These are phyloP conservation scores for Candida chauliodis DNA, from an alignment of 805 yeast genomes.

Conservation along the genomic window DNA sequence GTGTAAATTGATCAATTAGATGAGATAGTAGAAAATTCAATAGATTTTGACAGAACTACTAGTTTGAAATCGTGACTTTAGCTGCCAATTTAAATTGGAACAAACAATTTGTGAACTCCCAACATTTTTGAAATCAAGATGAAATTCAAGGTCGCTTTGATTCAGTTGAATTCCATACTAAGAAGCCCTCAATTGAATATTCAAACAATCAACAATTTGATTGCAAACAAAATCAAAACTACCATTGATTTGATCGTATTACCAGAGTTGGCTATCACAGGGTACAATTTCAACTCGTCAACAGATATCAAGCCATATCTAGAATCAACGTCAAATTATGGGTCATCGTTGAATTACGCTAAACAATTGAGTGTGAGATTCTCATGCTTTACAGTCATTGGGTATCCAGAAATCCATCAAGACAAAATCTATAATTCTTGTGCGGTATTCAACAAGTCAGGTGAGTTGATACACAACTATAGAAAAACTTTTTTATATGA, in stretches of 20 bases:
- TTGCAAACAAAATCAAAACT: slow-evolving; percentile 23
- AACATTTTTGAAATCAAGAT: too few species aligned
- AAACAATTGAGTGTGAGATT: slow-evolving; percentile 44
- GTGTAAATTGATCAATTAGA: too few species aligned
- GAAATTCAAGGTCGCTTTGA: slow-evolving; percentile 55
- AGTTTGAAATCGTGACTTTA: too few species aligned
- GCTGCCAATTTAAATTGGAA: too few species aligned
- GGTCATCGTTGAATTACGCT: slow-evolving; percentile 58
- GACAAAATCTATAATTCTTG: slow-evolving; percentile 65
- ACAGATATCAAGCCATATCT: slow-evolving; percentile 54
- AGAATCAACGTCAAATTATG: slow-evolving; percentile 36
- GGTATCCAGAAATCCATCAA: slow-evolving; percentile 66
- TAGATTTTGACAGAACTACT: too few species aligned
- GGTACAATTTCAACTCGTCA: slow-evolving; percentile 61
- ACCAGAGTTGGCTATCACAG: slow-evolving; percentile 84
- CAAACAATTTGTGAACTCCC: too few species aligned
- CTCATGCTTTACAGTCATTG: slow-evolving; percentile 68
- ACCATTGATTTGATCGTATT: slow-evolving; percentile 66
- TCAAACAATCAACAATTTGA: slow-evolving; percentile 40
- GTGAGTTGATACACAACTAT: slow-evolving; percentile 60
- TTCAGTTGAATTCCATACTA: slow-evolving; percentile 65
- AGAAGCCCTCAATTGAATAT: slow-evolving; percentile 58
- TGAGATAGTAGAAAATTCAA: too few species aligned
- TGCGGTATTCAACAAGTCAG: slow-evolving; percentile 55
- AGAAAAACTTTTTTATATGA: slow-evolving; percentile 74